Conservation (phyloP, 495 filamentous ascomycete genomes). For the Podospora appendiculata region DNA sequence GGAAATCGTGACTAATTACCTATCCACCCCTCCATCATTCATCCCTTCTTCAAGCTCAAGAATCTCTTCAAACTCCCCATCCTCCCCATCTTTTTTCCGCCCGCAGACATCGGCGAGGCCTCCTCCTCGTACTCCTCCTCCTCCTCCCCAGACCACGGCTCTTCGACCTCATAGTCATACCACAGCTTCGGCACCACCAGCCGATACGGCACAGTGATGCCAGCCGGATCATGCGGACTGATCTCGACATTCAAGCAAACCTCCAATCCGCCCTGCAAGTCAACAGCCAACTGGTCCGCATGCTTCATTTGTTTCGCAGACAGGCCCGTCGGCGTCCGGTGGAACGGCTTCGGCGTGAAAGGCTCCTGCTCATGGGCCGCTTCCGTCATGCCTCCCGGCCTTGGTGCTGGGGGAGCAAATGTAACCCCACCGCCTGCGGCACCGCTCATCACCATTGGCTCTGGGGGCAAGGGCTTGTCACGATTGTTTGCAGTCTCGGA, state of each 20-base stretch:
- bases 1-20: not conserved
- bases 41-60: not conserved
- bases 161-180: constrained; percentile 35
- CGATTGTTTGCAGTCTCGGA: not conserved
- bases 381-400: constrained; percentile 6
- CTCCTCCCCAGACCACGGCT: constrained; percentile 1
- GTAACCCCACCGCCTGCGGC: constrained; percentile 1
- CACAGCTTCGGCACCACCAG: constrained; percentile 73
- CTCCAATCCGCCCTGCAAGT: constrained; percentile 73
- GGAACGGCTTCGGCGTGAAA: constrained; percentile 44
- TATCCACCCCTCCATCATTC: not conserved
- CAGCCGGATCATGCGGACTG: constrained; percentile 72
- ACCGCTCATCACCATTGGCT: constrained; percentile 8
- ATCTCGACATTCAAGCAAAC: constrained; percentile 84
- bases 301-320: constrained; percentile 48
- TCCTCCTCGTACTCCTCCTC: constrained; percentile 3
- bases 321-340: constrained; percentile 64
- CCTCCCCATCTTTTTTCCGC: not conserved
- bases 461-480: constrained; percentile 1
- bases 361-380: constrained; percentile 5
- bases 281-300: constrained; percentile 33
- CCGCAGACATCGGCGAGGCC: not conserved
- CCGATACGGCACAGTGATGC: constrained; percentile 82
- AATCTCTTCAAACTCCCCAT: constrained; percentile 1
- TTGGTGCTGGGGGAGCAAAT: not conserved